Conservation (phyloP, 2,329 filamentous ascomycete species). For the Mycosphaerella sp. region DNA sequence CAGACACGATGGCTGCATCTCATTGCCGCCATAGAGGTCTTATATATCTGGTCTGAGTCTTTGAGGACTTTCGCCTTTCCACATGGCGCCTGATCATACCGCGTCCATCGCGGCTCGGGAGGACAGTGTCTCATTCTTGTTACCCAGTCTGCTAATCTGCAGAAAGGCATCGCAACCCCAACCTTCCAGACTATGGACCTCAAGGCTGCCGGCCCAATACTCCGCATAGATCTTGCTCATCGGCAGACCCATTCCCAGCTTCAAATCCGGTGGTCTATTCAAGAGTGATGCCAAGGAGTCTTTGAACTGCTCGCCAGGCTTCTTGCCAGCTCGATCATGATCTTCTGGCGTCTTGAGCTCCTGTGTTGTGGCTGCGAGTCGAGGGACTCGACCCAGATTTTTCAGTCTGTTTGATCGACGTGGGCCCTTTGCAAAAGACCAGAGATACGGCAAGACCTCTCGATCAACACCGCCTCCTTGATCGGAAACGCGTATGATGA, state of each 20-base stretch:
- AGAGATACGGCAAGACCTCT: conserved; percentile 79
- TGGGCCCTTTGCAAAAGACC: conserved; percentile 95
- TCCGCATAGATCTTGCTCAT: conserved; percentile 93
- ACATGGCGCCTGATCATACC: neutral
- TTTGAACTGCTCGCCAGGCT: conserved; percentile 38
- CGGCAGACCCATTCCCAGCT: conserved; percentile 86
- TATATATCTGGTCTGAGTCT: too few relatives aligned
- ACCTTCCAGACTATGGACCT: conserved; percentile 86
- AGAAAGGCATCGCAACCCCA: conserved; percentile 95
- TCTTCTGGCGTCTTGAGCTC: conserved; percentile 37
- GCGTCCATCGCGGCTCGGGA: conserved; percentile 47
- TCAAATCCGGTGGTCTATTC: conserved; percentile 74
- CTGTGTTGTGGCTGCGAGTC: conserved; percentile 88
- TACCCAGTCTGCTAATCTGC: conserved; percentile 92
- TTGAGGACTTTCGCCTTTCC: too few relatives aligned
- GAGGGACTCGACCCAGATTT: conserved; percentile 80
- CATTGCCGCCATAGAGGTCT: too few relatives aligned
- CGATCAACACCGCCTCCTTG: conserved; percentile 86
- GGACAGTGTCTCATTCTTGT: conserved; percentile 92
- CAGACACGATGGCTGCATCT: too few relatives aligned
- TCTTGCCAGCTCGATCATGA: conserved; percentile 12
- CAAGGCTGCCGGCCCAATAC: conserved; percentile 92
- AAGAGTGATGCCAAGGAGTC: conserved; percentile 74
- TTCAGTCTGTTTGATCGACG: conserved; percentile 69
- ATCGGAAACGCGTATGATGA: conserved; percentile 93